Base-by-base conservation (phyloP, 2,329 filamentous ascomycete genomes). In the Meredithiella fracta region DNA sequence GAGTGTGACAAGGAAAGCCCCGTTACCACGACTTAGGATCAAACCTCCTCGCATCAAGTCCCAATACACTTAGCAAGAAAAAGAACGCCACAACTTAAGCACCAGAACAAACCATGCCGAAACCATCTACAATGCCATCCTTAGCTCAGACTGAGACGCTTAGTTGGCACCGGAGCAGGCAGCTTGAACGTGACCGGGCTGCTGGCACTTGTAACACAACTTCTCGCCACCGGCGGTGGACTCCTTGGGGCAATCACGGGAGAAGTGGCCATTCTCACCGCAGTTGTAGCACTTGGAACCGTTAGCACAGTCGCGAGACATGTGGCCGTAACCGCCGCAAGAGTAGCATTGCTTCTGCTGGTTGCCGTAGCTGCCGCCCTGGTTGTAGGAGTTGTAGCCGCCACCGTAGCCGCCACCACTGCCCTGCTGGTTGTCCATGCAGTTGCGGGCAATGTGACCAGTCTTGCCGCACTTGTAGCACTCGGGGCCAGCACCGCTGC, bases 221-320 rank as follows among this genome's bases (percentile, higher is more conserved):
- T 94, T 91, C 79, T 97, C 91, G 67, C 83, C 91, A 67, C 83
- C 79, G n/a, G 52, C 57, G 64, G 82, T 80, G 59, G 86, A 86
- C 73, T 95, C 91, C 69, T 91, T 90, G 65, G 90, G 85, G 79
- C 92, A 98, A 72, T 98, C 92, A 62, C 91, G 86, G 62, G 86
- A 94, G 70, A 96, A 82, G 73, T 97, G 91, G 60, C 92, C 91
- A 64, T 91, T 85, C 76, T 96, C 89, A 67, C 80, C 80, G 64
- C 92, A 97, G 82, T 96, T 96, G 83, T 97, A 98, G 84, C 92
- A 98, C 79, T 97, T 97, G 78, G 94, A 91, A 66, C 92, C 92
- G 71, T 97, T 94, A 65, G 91, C 94, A 74, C 92, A 98, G 73
- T 97, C 92, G 77, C 90, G 85, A 68, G 86, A 90, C 85, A 95